phyloP scores from a whole-genome alignment of 768 basidiomycete species.

The Trametes villosa region DNA sequence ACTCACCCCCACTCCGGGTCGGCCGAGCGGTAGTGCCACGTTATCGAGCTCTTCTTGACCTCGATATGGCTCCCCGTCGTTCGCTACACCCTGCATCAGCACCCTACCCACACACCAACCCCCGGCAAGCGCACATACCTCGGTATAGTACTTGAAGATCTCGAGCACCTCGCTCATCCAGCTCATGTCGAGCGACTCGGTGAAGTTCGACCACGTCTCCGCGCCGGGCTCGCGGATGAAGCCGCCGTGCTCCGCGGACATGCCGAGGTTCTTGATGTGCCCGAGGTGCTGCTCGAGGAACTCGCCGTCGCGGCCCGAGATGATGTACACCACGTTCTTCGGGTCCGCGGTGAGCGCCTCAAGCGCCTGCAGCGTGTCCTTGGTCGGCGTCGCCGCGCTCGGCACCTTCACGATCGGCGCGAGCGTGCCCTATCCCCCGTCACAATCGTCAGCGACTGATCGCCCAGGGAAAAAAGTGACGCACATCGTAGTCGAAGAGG shows the following conservation, averaged over 20 bases:
- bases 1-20: conserved; percentile 97
- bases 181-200: conserved; percentile 91
- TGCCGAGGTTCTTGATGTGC: conserved; percentile 78
- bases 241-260: conserved; percentile 95
- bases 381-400: conserved; percentile 81
- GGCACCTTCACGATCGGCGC: conserved; percentile 97
- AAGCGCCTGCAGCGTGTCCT: conserved; percentile 75
- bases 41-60: conserved; percentile 95
- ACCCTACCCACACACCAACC: background rate
- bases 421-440: conserved; percentile 87
- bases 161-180: conserved; percentile 97
- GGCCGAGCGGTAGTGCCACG: conserved; percentile 93
- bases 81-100: conserved; percentile 45
- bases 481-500: conserved; percentile 94
- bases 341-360: conserved; percentile 76
- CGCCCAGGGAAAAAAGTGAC: conserved; percentile 34
- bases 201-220: conserved; percentile 82
- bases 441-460: background rate
- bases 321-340: conserved; percentile 92
- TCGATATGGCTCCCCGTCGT: conserved; percentile 97
- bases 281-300: conserved; percentile 95
- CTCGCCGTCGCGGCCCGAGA: conserved; percentile 91
- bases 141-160: conserved; percentile 95
- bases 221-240: conserved; percentile 80
- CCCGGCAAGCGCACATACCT: conserved; percentile 52